Base-by-base conservation (phyloP, 2,329 filamentous ascomycete species). In the Lachnellula subtilissima region DNA sequence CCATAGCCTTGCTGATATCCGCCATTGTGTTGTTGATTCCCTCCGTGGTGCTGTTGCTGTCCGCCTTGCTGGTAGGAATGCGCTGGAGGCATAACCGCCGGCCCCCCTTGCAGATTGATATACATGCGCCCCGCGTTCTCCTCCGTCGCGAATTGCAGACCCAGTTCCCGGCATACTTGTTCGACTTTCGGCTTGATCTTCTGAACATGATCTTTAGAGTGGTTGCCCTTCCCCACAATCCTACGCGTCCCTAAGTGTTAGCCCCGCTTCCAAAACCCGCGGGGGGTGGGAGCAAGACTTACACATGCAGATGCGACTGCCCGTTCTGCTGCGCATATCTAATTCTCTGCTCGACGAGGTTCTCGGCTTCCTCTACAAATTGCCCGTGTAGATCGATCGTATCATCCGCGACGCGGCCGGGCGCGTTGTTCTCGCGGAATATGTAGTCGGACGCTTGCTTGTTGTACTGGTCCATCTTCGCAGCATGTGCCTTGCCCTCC, bases 131-230 rank as follows among this genome's bases (percentile, higher is more conserved):
- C 94, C 8, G 87, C 88, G 65, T 99, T 97, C 49, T 88, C 86
- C 76, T 97, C 94, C 1, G 91, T 95, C 55, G 81, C 75, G 73
- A 88, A 97, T 66, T 91, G 82, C 53, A 99, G 77, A 0, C 92
- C 90, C 46, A 96, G 74, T 70, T 97, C 88, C 49, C 78, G 81
- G 73, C 93, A 96, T 49, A 97, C 78, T 70, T 89, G 81, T 75
- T 97, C 92, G 45, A 97, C 91, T 59, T 89, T 82, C n/a, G 94
- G 94, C 75, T 96, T 97, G 73, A 99, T 86, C 78, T 94, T 97
- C 73, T 96, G 91, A 23, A 97, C 80, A 67, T 94, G 88, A 62
- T 86, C 82, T 9, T 75, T 77, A 50, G 85, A 90, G 75, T 99
- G 94, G 71, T 95, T 94, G 3, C 94, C 94, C 74, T 93, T 96